Evolutionary conservation across 2,329 filamentous ascomycete species (phyloP).

Genomic region (Pseudocercospora musae): DNA sequence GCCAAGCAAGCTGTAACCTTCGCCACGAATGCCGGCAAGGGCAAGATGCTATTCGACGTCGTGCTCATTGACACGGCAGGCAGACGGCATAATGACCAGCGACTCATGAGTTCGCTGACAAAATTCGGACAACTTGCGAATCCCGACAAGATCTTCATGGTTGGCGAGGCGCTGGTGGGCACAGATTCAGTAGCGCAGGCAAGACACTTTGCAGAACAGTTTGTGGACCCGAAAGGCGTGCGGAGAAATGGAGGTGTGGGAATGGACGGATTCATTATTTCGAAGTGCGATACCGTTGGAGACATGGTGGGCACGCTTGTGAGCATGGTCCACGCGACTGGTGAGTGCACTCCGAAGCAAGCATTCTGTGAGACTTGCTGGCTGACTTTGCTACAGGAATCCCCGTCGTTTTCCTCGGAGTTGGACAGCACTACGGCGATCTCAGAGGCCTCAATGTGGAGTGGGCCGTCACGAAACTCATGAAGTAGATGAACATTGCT

Average conservation of each 20-base stretch:
- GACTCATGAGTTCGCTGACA: conserved; percentile 93
- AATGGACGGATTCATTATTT: conserved; percentile 96
- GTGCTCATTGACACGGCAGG: conserved; percentile 97
- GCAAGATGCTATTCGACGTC: conserved; percentile 65
- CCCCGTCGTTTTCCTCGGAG: conserved; percentile 86
- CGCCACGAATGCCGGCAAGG: conserved; percentile 59
- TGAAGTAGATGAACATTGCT: conserved; percentile 40
- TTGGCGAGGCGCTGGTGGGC: conserved; percentile 86
- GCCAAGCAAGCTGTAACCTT: conserved; percentile 89
- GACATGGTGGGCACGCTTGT: conserved; percentile 97
- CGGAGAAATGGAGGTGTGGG: conserved; percentile 58
- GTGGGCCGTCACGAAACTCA: conserved; percentile 60
- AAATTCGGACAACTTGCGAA: conserved; percentile 96
- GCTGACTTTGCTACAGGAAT: conserved; percentile 54
- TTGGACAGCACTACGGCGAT: conserved; percentile 66
- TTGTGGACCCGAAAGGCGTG: conserved; percentile 47
- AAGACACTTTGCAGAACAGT: conserved; percentile 90
- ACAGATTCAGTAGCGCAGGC: conserved; percentile 95
- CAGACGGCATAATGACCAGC: conserved; percentile 88
- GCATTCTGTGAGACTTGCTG: not conserved
- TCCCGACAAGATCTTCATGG: conserved; percentile 98
- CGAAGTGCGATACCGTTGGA: conserved; percentile 98
- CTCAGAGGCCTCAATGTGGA: conserved; percentile 62
- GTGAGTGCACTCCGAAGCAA: conserved; percentile 35
- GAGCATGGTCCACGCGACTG: conserved; percentile 91